Evolutionary conservation across 352 stramenopile genomes (phyloP), one percentile per base, ranked within the genome.

Genomic region (Elongisporangium undulatum): DNA sequence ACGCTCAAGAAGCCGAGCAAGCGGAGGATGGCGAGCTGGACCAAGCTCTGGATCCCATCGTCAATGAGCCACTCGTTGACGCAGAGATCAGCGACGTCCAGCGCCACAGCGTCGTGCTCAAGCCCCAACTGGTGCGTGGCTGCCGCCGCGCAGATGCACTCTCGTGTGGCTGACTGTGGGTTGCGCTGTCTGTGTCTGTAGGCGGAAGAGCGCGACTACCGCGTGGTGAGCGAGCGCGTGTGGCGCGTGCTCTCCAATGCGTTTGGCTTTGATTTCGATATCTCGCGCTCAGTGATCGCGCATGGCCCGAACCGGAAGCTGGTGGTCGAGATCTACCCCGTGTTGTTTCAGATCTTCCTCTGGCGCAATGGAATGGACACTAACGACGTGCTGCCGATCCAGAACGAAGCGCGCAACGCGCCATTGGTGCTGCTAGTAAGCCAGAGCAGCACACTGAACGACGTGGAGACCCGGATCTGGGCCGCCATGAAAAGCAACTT

Each of bases 251-350:
- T 93, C 22, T 79, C 72, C 23, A 70, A 89, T 56, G 65, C 67
- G 39, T 89, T 86, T 58, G 70, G 79, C 26, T 87, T 62, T 60
- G 84, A 93, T 59, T 93, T 81, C 74, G 79, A 82, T 63, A 92
- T 95, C 54, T 13, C 73, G 3, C 72, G 86, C 23, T 64, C 70
- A 15, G 84, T 95, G 1, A 64, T 94, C 21, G 54, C 71, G 10
- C 71, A 70, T 24, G 79, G 75, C 17, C 70, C 67, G 1, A 54
- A 61, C 15, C 66, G 61, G 49, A 69, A 74, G 61, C 66, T 75
- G n/a, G 29, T 79, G 26, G 77, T 95, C 15, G 80, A 92, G 41
- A 66, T 94, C 4, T 87, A 95, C 59, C 84, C 81, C 4, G 62
- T 85, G 17, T 56, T 80, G 41, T 93, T 92, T 48, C 77, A 92